Evolutionary conservation across 805 yeast species (phyloP), one percentile per base, ranked within the genome.

Genomic region (Candida verbasci): DNA sequence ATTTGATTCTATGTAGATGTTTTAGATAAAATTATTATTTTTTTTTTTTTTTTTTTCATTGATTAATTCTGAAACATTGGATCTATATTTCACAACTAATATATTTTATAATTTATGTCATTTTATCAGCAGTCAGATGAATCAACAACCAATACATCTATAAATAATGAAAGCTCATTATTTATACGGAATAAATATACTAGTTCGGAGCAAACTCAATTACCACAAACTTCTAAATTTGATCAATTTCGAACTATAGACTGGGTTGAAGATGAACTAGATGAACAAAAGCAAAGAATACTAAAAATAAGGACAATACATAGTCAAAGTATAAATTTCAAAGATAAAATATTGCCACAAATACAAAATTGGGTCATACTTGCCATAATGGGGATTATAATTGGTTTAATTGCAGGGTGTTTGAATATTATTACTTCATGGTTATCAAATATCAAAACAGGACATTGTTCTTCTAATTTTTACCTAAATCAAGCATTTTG

Each of bases 361-460:
- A 56, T 70, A 2, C 79, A 75, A 47, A 75, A 76, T 39, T 87
- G 97, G 84, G 50, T 87, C 1, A 82, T 84, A 0, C 62, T 93
- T 24, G 82, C 89, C 0, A 47, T 72, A 2, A 85, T 87, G 41
- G 99, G 97, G 0, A 53, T 81, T 1, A 44, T 71, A 3, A 82
- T 89, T 37, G 99, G 99, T 3, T 49, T 75, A 2, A 80, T 87
- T 25, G 97, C 98, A 0, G 95, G 87, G 0, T 68, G 74, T 12
- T 62, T 93, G 36, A 88, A 86, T 49, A 75, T 91, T 12, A 70
- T 87, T 12, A 87, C 97, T 0, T 91, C 86, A 35, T 87, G 89
- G 75, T 60, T 93, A n/a, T 82, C 87, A 3, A 82, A 82, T 49
- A 58, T 88, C 43, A 77, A 87, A 42, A 62, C 75, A 2, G 98